Evolutionary conservation across 140 eudicot genomes (phyloP).

Genomic region (Flaveria floridana): DNA sequence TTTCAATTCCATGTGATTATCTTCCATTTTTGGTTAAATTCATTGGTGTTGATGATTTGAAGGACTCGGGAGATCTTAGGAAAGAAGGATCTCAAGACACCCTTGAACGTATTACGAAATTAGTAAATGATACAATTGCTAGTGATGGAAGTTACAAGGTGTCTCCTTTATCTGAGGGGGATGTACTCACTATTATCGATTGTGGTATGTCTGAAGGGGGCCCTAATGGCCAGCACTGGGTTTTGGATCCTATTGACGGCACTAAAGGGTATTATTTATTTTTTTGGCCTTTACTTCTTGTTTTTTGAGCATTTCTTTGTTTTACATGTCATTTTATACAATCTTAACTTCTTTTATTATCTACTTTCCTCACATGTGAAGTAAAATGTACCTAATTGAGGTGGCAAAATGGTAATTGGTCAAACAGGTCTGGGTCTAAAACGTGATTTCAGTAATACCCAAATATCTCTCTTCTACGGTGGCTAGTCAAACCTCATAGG

Average conservation of each 20-base stretch:
- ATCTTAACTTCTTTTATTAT: neutral
- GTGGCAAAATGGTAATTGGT: no score
- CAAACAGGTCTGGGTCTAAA: no score
- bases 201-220: slow-evolving; percentile 96
- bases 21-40: slow-evolving; percentile 1
- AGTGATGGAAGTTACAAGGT: slow-evolving; percentile 48
- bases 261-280: slow-evolving; percentile 80
- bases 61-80: slow-evolving; percentile 94
- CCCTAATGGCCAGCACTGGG: slow-evolving; percentile 89
- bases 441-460: no score
- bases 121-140: slow-evolving; percentile 84
- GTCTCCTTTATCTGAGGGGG: slow-evolving; percentile 59
- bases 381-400: no score
- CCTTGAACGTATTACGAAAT: slow-evolving; percentile 65
- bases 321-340: neutral
- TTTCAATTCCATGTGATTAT: slow-evolving; percentile 10
- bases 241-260: slow-evolving; percentile 97
- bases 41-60: slow-evolving; percentile 19
- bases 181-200: slow-evolving; percentile 76
- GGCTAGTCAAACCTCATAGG: no score
- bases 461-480: no score
- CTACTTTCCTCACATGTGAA: neutral
- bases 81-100: slow-evolving; percentile 76
- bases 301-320: neutral
- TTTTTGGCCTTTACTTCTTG: neutral